phyloP scores from a whole-genome alignment of 495 filamentous ascomycete species.

The Podospora tetraspora region DNA sequence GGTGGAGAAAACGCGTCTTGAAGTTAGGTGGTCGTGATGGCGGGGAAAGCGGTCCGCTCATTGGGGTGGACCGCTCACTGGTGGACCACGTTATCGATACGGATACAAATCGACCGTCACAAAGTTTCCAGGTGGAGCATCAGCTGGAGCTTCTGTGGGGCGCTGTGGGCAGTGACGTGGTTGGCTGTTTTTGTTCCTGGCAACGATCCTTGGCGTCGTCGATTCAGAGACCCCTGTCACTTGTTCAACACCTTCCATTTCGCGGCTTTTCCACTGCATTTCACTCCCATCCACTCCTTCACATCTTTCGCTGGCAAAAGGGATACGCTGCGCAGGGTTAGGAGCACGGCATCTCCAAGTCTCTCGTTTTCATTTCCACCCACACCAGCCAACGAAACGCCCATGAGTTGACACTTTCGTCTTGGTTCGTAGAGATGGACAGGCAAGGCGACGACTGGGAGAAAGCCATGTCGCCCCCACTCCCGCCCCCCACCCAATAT shows the following conservation, averaged over 20 bases:
- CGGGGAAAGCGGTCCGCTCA: too few species aligned
- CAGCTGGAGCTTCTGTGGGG: not conserved
- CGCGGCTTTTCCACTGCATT: not conserved
- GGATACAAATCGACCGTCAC: too few species aligned
- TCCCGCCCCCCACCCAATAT: conserved; percentile 16
- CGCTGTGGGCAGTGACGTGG: not conserved
- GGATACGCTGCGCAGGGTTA: not conserved
- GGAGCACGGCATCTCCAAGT: not conserved
- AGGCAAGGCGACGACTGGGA: not conserved
- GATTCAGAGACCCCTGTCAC: not conserved
- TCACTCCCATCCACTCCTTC: not conserved
- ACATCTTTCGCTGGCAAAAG: not conserved
- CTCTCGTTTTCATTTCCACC: not conserved
- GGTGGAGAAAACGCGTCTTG: too few species aligned
- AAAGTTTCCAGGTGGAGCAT: not conserved
- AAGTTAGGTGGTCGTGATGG: too few species aligned
- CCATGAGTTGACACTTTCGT: not conserved
- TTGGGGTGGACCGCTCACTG: too few species aligned
- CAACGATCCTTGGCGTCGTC: not conserved
- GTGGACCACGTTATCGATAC: too few species aligned
- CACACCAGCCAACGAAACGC: not conserved
- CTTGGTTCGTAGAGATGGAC: not conserved
- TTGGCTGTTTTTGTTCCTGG: not conserved
- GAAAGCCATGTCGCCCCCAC: conserved; percentile 9
- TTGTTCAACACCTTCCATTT: not conserved